Evolutionary conservation across 495 filamentous ascomycete genomes (phyloP).

Genomic region (Staphylotrichum tortipilum): DNA sequence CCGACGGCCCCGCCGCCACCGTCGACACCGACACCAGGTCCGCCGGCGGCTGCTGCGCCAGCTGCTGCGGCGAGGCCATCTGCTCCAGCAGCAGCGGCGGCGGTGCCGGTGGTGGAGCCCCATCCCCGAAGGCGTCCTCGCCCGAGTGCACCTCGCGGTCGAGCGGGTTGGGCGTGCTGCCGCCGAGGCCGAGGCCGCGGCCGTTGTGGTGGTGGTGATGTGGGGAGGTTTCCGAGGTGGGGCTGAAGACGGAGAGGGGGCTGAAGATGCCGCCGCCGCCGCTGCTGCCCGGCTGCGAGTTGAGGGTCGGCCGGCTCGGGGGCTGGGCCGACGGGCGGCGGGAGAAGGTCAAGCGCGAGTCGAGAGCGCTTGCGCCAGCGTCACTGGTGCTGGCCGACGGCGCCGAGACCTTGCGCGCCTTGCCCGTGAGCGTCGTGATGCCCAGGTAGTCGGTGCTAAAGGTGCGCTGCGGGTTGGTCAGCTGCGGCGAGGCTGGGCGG

Average conservation of each 20-base stretch:
- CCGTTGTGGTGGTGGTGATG: constrained; percentile 10
- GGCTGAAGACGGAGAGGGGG: constrained; percentile 22
- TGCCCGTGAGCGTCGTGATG: constrained; percentile 33
- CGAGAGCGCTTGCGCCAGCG: constrained; percentile 22
- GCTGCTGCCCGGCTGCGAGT: constrained; percentile 6
- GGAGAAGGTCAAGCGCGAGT: constrained; percentile 15
- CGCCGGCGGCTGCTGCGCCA: constrained; percentile 66
- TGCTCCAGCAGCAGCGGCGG: constrained; percentile 67
- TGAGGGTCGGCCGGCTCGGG: constrained; percentile 17
- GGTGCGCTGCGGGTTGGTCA: constrained; percentile 33
- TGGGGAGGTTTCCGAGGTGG: constrained; percentile 22
- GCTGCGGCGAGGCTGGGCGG: constrained; percentile 39
- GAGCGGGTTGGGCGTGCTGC: constrained; percentile 50
- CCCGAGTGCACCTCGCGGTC: constrained; percentile 48
- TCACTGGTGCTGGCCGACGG: constrained; percentile 37
- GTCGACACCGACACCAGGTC: constrained; percentile 88
- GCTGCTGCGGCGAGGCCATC: constrained; percentile 48
- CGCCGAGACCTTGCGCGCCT: constrained; percentile 36
- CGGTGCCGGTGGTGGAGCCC: constrained; percentile 49
- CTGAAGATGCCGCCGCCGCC: constrained; percentile 22
- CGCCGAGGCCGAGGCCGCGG: constrained; percentile 29
- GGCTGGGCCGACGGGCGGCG: constrained; percentile 36
- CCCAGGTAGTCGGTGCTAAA: constrained; percentile 42
- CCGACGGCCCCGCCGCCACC: constrained; percentile 79
- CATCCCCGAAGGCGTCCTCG: constrained; percentile 58